Base-by-base conservation (phyloP, 441 rosid species). In the Codiaeum variegatum region DNA sequence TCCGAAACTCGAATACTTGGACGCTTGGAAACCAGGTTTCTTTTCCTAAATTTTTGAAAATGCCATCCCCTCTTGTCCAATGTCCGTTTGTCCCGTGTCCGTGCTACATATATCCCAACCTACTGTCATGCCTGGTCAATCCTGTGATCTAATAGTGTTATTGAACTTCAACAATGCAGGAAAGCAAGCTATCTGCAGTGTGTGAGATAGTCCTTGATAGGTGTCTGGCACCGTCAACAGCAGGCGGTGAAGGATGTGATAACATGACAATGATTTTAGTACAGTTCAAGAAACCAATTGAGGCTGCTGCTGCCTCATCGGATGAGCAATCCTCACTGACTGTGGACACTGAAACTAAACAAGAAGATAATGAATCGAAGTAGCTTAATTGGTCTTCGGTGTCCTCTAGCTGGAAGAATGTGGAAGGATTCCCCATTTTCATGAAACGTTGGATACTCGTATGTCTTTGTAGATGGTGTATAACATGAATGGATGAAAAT, bases 261-360 rank as follows among this genome's bases (percentile, higher is more conserved):
- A 94, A 94, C 78, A 94, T 94, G 98, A 94, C 98, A 49, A 94
- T 94, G 97, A 91, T 92, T 81, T 76, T 91, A 81, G 96, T 92
- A 66, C 98, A 87, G 79, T 90, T 94, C 83, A 92, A 89, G 89
- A 94, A 91, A 77, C 88, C 92, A n/a, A 59, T 84, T 76, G 66
- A 42, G 31, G n/a, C 79, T 5, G 15, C 79, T 5, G 15, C 64
- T n/a, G 34, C 71, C 19, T 72, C 87, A 21, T 72, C 72, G 3
- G 79, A 79, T 16, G 69, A 75, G 66, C 85, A 85, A 72, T 78
- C 85, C 65, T 70, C 85, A 4, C 76, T 80, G 52, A 75, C 86
- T 31, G 80, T 80, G 0, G 81, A 58, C 38, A 34, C 75, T 9
- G 80, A 72, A 71, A 72, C 77, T 3, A 75, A 65, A 24, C 62